Conservation (phyloP, 2,329 filamentous ascomycete genomes). For the Microdochium paspali region DNA sequence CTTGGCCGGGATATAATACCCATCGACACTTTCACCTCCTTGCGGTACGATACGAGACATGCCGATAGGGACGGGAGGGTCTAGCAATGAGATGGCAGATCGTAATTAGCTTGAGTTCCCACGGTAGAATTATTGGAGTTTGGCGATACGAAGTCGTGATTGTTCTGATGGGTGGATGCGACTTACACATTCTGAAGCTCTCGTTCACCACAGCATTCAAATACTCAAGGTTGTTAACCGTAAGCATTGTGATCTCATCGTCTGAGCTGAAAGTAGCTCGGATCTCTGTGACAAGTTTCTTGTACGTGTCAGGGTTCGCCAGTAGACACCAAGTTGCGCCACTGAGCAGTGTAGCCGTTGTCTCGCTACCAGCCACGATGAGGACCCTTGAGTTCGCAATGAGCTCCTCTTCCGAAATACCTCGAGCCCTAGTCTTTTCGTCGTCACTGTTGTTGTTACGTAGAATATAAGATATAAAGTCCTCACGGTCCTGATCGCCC, state of each 20-base stretch:
- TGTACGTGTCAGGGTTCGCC: conserved; percentile 20
- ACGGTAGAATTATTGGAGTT: too few species aligned
- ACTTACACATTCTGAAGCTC: conserved; percentile 25
- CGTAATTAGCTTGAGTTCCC: neutral
- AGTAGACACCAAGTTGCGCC: conserved; percentile 26
- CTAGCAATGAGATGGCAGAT: neutral
- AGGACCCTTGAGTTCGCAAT: conserved; percentile 16
- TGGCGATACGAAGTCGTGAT: too few species aligned
- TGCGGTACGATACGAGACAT: neutral
- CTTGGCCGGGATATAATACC: neutral
- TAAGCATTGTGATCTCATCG: conserved; percentile 27
- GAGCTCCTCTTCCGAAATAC: conserved; percentile 10
- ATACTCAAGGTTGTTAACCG: conserved; percentile 23
- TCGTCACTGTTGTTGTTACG: neutral
- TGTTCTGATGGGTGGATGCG: neutral
- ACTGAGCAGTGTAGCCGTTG: conserved; percentile 36
- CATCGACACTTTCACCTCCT: neutral
- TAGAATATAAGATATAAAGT: neutral
- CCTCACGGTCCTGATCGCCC: neutral
- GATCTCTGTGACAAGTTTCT: conserved; percentile 27
- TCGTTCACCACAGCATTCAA: conserved; percentile 33
- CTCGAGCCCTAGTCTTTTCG: conserved; percentile 1
- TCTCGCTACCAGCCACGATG: conserved; percentile 39
- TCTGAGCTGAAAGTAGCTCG: conserved; percentile 23
- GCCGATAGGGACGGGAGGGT: conserved; percentile 10